Conservation (phyloP, 371 early-diverging fungal species). For the Rhizopus sp. region DNA sequence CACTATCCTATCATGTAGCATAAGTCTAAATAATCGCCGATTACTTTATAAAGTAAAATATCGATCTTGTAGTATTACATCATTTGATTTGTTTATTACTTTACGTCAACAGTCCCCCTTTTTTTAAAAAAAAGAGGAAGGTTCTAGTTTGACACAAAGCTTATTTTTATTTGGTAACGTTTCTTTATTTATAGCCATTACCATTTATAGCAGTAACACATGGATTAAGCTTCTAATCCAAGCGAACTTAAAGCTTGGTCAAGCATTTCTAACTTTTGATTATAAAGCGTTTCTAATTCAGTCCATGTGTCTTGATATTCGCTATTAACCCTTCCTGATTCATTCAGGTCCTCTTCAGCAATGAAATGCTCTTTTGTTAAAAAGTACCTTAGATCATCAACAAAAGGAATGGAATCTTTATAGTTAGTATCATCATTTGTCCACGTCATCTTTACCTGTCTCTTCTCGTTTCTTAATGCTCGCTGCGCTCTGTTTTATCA, state of each 20-base stretch:
- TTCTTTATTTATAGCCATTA: too few relatives aligned
- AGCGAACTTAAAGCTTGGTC: conserved; percentile 31
- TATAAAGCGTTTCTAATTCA: conserved; percentile 33
- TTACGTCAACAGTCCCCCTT: too few relatives aligned
- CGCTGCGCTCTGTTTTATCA: conserved; percentile 34
- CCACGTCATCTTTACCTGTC: conserved; percentile 25
- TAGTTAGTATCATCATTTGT: not conserved
- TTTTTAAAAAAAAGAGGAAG: too few relatives aligned
- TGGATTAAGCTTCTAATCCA: conserved; percentile 39
- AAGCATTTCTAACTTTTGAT: conserved; percentile 30
- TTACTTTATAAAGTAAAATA: too few relatives aligned
- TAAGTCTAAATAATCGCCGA: too few relatives aligned
- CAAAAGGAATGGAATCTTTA: conserved; percentile 40
- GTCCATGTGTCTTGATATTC: conserved; percentile 36
- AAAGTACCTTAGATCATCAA: conserved; percentile 42
- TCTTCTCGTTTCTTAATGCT: conserved; percentile 35
- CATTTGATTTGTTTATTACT: too few relatives aligned
- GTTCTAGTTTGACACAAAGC: too few relatives aligned
- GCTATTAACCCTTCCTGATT: conserved; percentile 27
- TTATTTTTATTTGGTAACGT: too few relatives aligned
- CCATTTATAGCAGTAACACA: not conserved
- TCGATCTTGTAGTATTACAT: too few relatives aligned
- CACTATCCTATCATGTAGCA: too few relatives aligned
- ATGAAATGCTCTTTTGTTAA: conserved; percentile 36
- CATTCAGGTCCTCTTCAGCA: conserved; percentile 34